Evolutionary conservation across 305 asterid species (phyloP).

Genomic region (Fraxinus platypoda): DNA sequence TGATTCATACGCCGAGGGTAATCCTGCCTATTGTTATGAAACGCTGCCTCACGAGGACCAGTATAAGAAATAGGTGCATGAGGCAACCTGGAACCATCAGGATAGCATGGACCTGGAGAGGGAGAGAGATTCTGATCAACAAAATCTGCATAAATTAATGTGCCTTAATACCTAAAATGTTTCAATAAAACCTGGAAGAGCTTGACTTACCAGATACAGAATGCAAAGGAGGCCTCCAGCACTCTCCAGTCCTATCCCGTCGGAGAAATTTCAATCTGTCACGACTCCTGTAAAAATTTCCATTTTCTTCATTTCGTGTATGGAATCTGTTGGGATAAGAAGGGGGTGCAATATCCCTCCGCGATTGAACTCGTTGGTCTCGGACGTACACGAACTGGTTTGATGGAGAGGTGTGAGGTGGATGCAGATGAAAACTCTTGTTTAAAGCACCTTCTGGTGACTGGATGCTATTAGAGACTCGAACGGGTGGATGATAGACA

Average conservation of each 20-base stretch:
- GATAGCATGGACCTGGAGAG: constrained; percentile 63
- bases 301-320: constrained; percentile 49
- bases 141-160: background rate
- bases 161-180: background rate
- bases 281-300: constrained; percentile 52
- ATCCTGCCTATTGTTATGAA: constrained; percentile 58
- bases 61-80: constrained; percentile 47
- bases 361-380: constrained; percentile 51
- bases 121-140: background rate
- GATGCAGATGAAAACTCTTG: constrained; percentile 69
- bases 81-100: constrained; percentile 53
- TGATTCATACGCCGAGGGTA: constrained; percentile 54
- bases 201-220: constrained; percentile 63
- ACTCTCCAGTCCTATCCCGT: constrained; percentile 58
- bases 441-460: constrained; percentile 43
- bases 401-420: constrained; percentile 88
- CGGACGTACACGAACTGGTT: constrained; percentile 79
- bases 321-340: constrained; percentile 61
- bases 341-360: constrained; percentile 59
- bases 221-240: constrained; percentile 67
- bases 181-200: background rate
- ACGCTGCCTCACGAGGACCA: constrained; percentile 59
- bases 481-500: constrained; percentile 38
- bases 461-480: constrained; percentile 42
- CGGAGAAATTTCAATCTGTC: constrained; percentile 51